phyloP scores from a whole-genome alignment of 2,329 filamentous ascomycete species.

The Fusarium bactridioides region DNA sequence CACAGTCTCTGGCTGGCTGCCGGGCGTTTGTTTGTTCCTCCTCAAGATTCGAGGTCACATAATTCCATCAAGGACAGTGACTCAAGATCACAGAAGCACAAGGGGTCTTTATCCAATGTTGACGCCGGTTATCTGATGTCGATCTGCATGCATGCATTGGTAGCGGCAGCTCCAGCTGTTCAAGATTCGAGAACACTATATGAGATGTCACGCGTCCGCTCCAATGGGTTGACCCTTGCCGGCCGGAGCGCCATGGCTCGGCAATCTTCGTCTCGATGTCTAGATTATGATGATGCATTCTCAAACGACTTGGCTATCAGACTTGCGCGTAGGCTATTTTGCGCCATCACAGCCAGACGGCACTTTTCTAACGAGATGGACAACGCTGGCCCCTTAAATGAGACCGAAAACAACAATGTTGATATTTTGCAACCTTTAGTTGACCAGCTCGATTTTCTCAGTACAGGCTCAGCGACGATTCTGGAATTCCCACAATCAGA shows the following conservation, averaged over 20 bases:
- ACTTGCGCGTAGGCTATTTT: conserved; percentile 65
- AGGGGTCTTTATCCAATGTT: conserved; percentile 52
- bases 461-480: conserved; percentile 53
- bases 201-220: conserved; percentile 68
- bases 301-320: conserved; percentile 67
- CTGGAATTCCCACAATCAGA: conserved; percentile 61
- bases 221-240: conserved; percentile 60
- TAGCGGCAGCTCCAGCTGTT: conserved; percentile 64
- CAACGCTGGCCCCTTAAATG: conserved; percentile 47
- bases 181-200: conserved; percentile 58
- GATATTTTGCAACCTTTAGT: conserved; percentile 60
- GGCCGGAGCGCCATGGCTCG: conserved; percentile 55
- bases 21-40: conserved; percentile 64
- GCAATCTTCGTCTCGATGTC: conserved; percentile 59
- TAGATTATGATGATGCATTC: conserved; percentile 70
- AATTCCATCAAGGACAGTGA: conserved; percentile 44
- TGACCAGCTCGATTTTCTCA: conserved; percentile 62
- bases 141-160: conserved; percentile 69
- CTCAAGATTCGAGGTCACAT: conserved; percentile 53
- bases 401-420: conserved; percentile 39
- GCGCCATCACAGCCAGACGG: conserved; percentile 62
- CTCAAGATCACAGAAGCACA: conserved; percentile 46
- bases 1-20: conserved; percentile 71
- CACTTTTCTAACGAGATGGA: conserved; percentile 57
- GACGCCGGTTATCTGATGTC: conserved; percentile 64